A percentile compares a stretch with the other conserved stretches of the same genome.
phyloP scores from a whole-genome alignment of 2,329 filamentous ascomycete species.

The Neonectria ditissima region DNA sequence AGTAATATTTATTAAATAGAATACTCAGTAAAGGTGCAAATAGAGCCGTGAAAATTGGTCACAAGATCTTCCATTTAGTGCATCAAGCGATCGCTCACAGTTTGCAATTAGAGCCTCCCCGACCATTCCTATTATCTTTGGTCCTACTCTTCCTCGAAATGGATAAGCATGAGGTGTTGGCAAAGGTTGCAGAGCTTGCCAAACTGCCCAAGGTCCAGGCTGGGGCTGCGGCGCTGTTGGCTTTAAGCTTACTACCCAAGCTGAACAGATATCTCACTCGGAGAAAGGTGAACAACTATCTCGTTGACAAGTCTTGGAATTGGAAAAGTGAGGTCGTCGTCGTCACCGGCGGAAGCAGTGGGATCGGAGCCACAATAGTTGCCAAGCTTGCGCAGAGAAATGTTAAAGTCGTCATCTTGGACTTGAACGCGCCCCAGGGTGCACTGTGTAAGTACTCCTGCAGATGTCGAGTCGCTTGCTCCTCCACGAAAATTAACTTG shows the following conservation, averaged over 20 bases:
- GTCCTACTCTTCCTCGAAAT: not conserved
- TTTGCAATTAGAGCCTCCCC: not conserved
- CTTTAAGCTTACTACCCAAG: not conserved
- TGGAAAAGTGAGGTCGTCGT: slow-evolving; percentile 10
- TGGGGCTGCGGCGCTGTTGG: not conserved
- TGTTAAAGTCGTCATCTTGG: slow-evolving; percentile 12
- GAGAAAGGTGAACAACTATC: slow-evolving; percentile 5
- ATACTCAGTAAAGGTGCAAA: no score
- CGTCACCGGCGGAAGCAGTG: slow-evolving; percentile 14
- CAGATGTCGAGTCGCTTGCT: not conserved
- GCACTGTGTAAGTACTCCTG: not conserved
- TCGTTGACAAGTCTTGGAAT: not conserved
- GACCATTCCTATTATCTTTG: not conserved
- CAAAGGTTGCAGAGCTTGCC: not conserved
- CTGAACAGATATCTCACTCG: not conserved
- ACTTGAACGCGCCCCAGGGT: not conserved
- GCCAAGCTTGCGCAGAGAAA: not conserved
- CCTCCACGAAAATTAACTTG: not conserved
- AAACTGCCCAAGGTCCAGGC: not conserved
- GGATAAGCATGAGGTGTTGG: not conserved
- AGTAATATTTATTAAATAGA: no score
- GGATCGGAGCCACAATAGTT: slow-evolving; percentile 8
- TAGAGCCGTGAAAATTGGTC: no score
- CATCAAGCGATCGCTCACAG: no score
- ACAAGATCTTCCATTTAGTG: no score